A percentile compares a stretch with the other conserved stretches of the same genome.
Conservation (phyloP, 2,329 filamentous ascomycete species). For the Helminthosporium solani region DNA sequence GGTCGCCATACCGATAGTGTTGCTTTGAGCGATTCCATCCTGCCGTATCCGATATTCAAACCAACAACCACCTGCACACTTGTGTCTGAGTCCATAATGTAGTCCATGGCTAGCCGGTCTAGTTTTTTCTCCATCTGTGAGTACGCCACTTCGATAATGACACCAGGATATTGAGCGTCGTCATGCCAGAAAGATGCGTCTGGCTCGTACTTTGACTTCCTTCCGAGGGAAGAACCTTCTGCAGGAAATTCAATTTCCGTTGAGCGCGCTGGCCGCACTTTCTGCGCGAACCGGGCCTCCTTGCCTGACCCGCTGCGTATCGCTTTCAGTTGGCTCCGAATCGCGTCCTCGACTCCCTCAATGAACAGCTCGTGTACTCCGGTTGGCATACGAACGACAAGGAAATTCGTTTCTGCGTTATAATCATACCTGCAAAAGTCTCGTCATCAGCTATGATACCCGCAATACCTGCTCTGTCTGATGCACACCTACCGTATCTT, state of each 20-base stretch:
- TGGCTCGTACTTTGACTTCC: slow-evolving; percentile 23
- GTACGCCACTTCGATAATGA: slow-evolving; percentile 24
- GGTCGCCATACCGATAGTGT: slow-evolving; percentile 17
- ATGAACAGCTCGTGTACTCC: slow-evolving; percentile 22
- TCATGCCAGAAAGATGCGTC: slow-evolving; percentile 24
- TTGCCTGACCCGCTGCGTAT: slow-evolving; percentile 17
- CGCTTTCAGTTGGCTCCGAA: slow-evolving; percentile 19
- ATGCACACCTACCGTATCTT: slow-evolving; percentile 14
- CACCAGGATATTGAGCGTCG: slow-evolving; percentile 21
- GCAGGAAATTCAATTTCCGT: slow-evolving; percentile 22
- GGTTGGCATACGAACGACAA: slow-evolving; percentile 24
- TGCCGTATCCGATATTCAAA: slow-evolving; percentile 16
- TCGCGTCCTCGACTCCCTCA: slow-evolving; percentile 17
- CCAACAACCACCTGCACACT: slow-evolving; percentile 15
- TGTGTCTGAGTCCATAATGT: slow-evolving; percentile 19
- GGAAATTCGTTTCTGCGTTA: slow-evolving; percentile 7
- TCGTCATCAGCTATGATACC: slow-evolving; percentile 12
- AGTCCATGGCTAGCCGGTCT: slow-evolving; percentile 17
- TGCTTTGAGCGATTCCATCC: slow-evolving; percentile 13
- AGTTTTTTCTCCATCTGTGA: slow-evolving; percentile 18
- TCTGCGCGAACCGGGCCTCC: slow-evolving; percentile 20
- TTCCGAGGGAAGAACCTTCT: slow-evolving; percentile 18
- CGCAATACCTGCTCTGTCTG: slow-evolving; percentile 11
- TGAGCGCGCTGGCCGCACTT: slow-evolving; percentile 18
- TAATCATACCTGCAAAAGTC: slow-evolving; percentile 20